phyloP scores from a whole-genome alignment of 2,329 filamentous ascomycete genomes.

The Fusarium sublunatum region DNA sequence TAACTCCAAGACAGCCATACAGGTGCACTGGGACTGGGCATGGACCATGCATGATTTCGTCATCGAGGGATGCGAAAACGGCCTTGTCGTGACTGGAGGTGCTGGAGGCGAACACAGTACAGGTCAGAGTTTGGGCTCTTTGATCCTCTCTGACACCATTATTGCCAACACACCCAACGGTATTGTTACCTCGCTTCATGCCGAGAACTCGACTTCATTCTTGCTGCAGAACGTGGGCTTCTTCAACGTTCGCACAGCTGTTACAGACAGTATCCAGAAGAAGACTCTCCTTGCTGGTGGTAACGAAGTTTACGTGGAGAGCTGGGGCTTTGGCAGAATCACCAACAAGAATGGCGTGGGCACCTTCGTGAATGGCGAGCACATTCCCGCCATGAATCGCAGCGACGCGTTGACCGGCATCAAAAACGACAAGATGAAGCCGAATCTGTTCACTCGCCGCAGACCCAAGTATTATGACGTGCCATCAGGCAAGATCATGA shows the following conservation, averaged over 20 bases:
- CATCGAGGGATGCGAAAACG: slow-evolving; percentile 70
- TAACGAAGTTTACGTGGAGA: slow-evolving; percentile 14
- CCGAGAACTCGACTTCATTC: slow-evolving; percentile 30
- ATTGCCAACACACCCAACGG: slow-evolving; percentile 17
- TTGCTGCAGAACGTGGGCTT: slow-evolving; percentile 26
- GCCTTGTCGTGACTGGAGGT: slow-evolving; percentile 57
- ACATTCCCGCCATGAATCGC: slow-evolving; percentile 16
- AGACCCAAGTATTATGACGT: slow-evolving; percentile 26
- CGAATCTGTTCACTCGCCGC: slow-evolving; percentile 20
- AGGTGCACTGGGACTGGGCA: slow-evolving; percentile 79
- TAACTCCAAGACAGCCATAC: slow-evolving; percentile 73
- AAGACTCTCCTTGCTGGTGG: slow-evolving; percentile 12
- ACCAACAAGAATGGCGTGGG: slow-evolving; percentile 8
- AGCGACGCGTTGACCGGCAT: slow-evolving; percentile 2
- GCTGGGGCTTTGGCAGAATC: slow-evolving; percentile 16
- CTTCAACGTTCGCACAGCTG: slow-evolving; percentile 12
- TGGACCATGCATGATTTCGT: slow-evolving; percentile 66
- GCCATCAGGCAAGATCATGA: slow-evolving; percentile 16
- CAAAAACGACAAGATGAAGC: slow-evolving; percentile 14
- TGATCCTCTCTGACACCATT: slow-evolving; percentile 23
- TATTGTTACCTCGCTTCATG: slow-evolving; percentile 12
- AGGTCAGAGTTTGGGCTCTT: slow-evolving; percentile 25
- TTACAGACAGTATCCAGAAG: slow-evolving; percentile 11
- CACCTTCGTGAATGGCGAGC: slow-evolving; percentile 13
- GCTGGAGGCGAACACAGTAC: slow-evolving; percentile 17